Evolutionary conservation across 352 stramenopile genomes (phyloP).

Genomic region (Globisporangium heterothallicum): DNA sequence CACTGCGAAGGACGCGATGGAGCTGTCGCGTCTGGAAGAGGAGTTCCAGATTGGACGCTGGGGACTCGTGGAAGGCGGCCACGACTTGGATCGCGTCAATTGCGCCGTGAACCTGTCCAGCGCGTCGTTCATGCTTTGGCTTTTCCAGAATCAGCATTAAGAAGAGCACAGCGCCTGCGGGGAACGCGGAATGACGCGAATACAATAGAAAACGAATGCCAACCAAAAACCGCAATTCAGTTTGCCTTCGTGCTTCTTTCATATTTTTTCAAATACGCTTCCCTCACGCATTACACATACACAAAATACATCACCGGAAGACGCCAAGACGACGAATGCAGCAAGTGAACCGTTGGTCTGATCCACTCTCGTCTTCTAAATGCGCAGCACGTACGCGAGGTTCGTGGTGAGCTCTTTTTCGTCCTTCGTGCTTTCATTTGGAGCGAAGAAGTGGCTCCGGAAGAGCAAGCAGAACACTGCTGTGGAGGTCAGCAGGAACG

Average conservation of each 20-base stretch:
- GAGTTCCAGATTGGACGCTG: slow-evolving; percentile 88
- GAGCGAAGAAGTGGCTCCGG: slow-evolving; percentile 30
- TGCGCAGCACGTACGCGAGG: slow-evolving; percentile 38
- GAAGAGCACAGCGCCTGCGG: background rate
- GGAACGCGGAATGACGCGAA: background rate
- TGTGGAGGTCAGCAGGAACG: slow-evolving; percentile 41
- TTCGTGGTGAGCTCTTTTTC: slow-evolving; percentile 52
- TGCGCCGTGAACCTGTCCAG: slow-evolving; percentile 78
- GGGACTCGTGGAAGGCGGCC: slow-evolving; percentile 84
- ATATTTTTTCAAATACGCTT: too few relatives aligned
- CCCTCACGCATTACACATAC: slow-evolving; percentile 1
- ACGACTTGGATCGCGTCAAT: slow-evolving; percentile 87
- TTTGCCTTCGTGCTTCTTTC: too few relatives aligned
- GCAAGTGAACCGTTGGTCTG: too few relatives aligned
- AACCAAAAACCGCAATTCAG: too few relatives aligned
- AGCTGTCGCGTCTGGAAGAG: slow-evolving; percentile 78
- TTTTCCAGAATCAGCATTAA: slow-evolving; percentile 70
- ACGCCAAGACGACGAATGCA: too few relatives aligned
- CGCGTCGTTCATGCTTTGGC: slow-evolving; percentile 79
- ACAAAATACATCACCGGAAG: too few relatives aligned
- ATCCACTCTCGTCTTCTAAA: background rate
- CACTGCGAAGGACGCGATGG: slow-evolving; percentile 80
- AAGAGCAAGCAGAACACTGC: slow-evolving; percentile 35
- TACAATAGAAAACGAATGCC: background rate
- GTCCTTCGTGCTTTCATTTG: slow-evolving; percentile 28